Conservation (phyloP, 176 grass and related monocot species). For the sorghum (Sorghum bicolor) region Sorghum_bicolor_NCBIv3 NC_012871.2:72586501-72587000, state of each 20-base stretch:
- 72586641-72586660: background rate
- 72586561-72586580: conserved; percentile 2
- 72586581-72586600: background rate
- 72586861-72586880: conserved; percentile 30
- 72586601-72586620: background rate
- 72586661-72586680: background rate
- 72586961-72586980: background rate
- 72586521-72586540: background rate
- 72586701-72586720: conserved; percentile 4
- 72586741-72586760: background rate
- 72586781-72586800: conserved; percentile 5
- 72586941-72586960: background rate
- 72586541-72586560: background rate
- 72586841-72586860: background rate
- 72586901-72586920: background rate
- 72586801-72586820: background rate
- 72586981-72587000: background rate
- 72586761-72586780: background rate
- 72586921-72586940: background rate
- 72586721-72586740: conserved; percentile 16
- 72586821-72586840: background rate
- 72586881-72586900: background rate
- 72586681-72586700: conserved; percentile 13
- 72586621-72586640: background rate
- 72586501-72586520: background rate